phyloP scores from a whole-genome alignment of 1,284 basidiomycete genomes.

The Coriolopsis trogii region DNA sequence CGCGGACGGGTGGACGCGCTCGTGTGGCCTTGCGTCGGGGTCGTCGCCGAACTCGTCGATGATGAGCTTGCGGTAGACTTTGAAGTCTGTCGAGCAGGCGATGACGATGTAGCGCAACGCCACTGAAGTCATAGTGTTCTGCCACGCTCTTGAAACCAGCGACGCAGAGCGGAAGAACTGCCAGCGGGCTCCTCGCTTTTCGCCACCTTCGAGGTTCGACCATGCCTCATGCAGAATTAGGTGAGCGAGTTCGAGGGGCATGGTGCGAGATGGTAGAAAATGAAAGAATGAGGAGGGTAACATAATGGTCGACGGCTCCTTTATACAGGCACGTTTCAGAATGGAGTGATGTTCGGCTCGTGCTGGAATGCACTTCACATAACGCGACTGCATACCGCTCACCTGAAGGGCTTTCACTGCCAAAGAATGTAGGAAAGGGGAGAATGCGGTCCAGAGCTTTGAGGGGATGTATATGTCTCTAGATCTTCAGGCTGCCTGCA shows the following conservation, averaged over 20 bases:
- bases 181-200: constrained; percentile 15
- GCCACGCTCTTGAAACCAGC: constrained; percentile 9
- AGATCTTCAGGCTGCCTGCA: too few species aligned
- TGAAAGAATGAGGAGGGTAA: neutral
- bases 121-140: constrained; percentile 7
- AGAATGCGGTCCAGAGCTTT: too few species aligned
- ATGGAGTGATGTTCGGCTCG: neutral
- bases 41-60: constrained; percentile 10
- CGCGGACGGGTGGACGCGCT: constrained; percentile 11
- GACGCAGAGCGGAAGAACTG: constrained; percentile 9
- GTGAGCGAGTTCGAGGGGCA: constrained; percentile 16
- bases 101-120: constrained; percentile 15
- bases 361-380: too few species aligned
- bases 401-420: too few species aligned
- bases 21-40: neutral
- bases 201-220: constrained; percentile 2
- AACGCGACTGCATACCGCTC: too few species aligned
- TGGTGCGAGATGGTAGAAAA: neutral
- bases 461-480: too few species aligned
- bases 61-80: constrained; percentile 10
- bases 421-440: too few species aligned
- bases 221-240: constrained; percentile 14
- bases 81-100: constrained; percentile 10
- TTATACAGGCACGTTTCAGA: neutral
- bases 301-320: neutral